phyloP scores from a whole-genome alignment of 163 green algal genomes.

The Chlorella variabilis region DNA sequence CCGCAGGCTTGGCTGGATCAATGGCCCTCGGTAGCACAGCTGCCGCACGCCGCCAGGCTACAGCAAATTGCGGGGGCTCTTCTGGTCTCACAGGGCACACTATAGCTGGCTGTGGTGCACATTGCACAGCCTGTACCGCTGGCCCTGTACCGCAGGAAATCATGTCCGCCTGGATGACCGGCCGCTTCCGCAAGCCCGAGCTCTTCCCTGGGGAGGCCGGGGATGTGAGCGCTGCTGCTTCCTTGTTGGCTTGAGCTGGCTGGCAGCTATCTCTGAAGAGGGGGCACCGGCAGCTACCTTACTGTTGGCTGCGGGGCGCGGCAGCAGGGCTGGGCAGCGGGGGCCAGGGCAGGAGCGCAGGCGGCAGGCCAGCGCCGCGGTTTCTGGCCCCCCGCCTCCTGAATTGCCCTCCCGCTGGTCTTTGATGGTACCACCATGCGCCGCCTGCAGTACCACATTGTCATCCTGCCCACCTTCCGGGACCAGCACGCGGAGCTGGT shows the following conservation, averaged over 20 bases:
- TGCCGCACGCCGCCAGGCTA: too few species aligned
- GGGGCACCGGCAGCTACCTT: too few species aligned
- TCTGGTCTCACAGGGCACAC: too few species aligned
- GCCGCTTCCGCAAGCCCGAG: slow-evolving; percentile 22
- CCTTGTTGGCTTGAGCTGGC: too few species aligned
- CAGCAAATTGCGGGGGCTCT: too few species aligned
- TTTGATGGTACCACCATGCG: too few species aligned
- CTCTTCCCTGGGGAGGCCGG: slow-evolving; percentile 29
- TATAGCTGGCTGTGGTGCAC: background rate
- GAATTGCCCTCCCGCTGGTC: too few species aligned
- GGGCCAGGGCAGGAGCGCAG: background rate
- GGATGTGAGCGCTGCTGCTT: slow-evolving; percentile 4
- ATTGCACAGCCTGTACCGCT: background rate
- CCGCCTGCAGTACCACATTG: slow-evolving; percentile 32
- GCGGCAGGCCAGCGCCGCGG: background rate
- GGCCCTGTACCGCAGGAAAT: slow-evolving; percentile 12
- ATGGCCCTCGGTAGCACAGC: background rate
- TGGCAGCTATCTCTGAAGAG: too few species aligned
- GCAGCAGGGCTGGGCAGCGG: too few species aligned
- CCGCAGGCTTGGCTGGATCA: too few species aligned
- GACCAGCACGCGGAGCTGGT: slow-evolving; percentile 37
- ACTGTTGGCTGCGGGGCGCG: too few species aligned
- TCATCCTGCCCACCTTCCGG: slow-evolving; percentile 34
- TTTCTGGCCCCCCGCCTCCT: too few species aligned
- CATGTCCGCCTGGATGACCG: slow-evolving; percentile 29